phyloP scores from a whole-genome alignment of 1,284 basidiomycete species.

The Trametes sp. region DNA sequence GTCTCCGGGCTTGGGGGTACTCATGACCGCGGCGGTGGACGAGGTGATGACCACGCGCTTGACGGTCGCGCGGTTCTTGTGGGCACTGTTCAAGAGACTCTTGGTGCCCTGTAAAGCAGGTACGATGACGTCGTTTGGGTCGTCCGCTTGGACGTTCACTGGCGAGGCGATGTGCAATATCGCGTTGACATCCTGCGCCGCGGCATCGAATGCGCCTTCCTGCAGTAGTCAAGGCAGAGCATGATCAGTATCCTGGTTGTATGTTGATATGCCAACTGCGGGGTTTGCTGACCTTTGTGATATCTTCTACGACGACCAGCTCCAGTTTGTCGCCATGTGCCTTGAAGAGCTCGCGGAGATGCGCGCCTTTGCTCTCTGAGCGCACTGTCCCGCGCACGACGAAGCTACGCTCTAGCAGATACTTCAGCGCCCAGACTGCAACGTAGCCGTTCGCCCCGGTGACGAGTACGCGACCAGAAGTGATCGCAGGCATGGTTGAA shows the following conservation, averaged over 20 bases:
- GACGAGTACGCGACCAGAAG: constrained; percentile 10
- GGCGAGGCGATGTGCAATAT: constrained; percentile 56
- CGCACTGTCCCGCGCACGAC: constrained; percentile 47
- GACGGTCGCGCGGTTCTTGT: constrained; percentile 15
- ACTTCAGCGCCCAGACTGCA: constrained; percentile 37
- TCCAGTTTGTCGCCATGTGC: constrained; percentile 4
- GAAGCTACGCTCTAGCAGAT: constrained; percentile 40
- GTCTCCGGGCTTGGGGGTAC: constrained; percentile 31
- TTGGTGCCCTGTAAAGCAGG: constrained; percentile 40
- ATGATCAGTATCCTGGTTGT: not conserved
- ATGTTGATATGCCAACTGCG: too few relatives aligned
- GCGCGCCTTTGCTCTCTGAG: constrained; percentile 7
- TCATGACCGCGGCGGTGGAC: constrained; percentile 59
- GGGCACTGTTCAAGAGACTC: constrained; percentile 30
- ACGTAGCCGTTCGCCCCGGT: constrained; percentile 33
- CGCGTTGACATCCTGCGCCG: constrained; percentile 23
- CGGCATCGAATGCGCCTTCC: constrained; percentile 27
- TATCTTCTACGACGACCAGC: constrained; percentile 1
- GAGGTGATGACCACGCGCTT: constrained; percentile 65
- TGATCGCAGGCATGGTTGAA: constrained; percentile 4
- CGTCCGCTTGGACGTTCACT: constrained; percentile 42
- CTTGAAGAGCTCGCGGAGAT: constrained; percentile 10
- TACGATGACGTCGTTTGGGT: constrained; percentile 43
- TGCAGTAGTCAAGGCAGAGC: not conserved
- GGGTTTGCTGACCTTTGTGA: constrained; percentile 1